Base-by-base conservation (phyloP, 2,329 filamentous ascomycete genomes). In the Neonectria sp. region DNA sequence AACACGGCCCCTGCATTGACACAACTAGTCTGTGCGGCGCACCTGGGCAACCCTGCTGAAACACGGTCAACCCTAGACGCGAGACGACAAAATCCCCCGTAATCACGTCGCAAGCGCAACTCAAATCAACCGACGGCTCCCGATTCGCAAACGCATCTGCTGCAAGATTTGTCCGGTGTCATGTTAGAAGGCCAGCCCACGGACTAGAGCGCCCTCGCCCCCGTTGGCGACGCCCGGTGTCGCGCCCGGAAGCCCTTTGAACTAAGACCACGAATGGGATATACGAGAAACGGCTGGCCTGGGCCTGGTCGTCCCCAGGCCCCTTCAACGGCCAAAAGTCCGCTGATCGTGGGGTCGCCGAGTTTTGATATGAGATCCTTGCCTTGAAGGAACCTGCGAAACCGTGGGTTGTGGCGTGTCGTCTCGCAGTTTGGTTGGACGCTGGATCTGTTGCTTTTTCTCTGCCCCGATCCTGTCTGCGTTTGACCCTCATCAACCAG, bases 321-420 rank as follows among this genome's bases (percentile, higher is more conserved):
- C 37, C 24, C 15, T 31, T 35, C 46, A n/a, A 33, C 29, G 51
- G 31, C 52, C 25, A 21, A 35, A 46, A 55, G 60, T 45, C 60
- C 60, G 60, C 53, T 63, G 43, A 63, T 63, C 60, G 60, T 63
- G 60, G 60, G 60, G 60, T 63, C 53, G 52, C 52, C 29, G 40
- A 21, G 31, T 37, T 51, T 27, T 61, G 40, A 43, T 40, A 33
- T 55, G 40, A 45, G 49, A 61, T 55, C 59, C 59, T 61, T 55
- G 59, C 59, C 31, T 52, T 31, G 29, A 49, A 24, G 43, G 40
- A 62, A 56, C 31, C 49, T 31, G n/a, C 52, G 60, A 63, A 63
- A 63, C 60, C 60, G 45, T 43, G 60, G 49, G 60, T 31, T 53
- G 43, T 62, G 60, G 52, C 60, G 25, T 62, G 60, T 62, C 60